Evolutionary conservation across 23 red algal species (phyloP), one percentile per base, ranked within the genome.

Genomic region (Pyropia haitanensis): DNA sequence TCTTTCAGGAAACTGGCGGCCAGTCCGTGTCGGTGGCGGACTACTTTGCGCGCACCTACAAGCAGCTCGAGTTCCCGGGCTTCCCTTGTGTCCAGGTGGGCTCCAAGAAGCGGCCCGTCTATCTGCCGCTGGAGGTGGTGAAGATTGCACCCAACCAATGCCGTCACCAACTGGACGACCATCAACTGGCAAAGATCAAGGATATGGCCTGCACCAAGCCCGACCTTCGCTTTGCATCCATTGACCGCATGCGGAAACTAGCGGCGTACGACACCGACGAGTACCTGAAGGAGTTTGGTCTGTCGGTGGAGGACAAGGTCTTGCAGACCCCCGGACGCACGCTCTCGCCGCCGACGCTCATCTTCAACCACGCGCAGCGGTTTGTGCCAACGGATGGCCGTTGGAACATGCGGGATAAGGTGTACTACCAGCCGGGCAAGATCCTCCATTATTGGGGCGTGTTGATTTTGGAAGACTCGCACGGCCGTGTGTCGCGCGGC

Each of bases 1-100:
- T 60, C 18, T 87, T 87, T 31, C 52, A 87, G 18, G 58, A 32
- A 8, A 20, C 12, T 63, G 49, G 22, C 27, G 81, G 81, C 13
- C 34, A 50, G 9, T 31, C 61, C 51, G 53, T 87, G 46, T 70
- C 71, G 15, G 63, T 87, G 18, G 70, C 81, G 2, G 34, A 75
- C 27, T 72, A 87, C 23, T 87, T 77, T 70, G 59, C 60, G 9
- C 56, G 70, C 1, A 29, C 56, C 18, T 70, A 72, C 50, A 60
- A 73, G 21, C 12, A 49, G 3, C 63, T 87, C 27, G 49, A 63
- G 66, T 73, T 61, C 76, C 71, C 81, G 1, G 28, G 71, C 67
- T 20, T 87, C 26, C 81, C 81, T 8, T 87, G 81, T 50, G 62
- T 87, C 6, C 70, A 76, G 31, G 69, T 87, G 19, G 50, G 50